Evolutionary conservation across 2,329 filamentous ascomycete species (phyloP), one percentile per base, ranked within the genome.

Genomic region (Apiospora pterosperma): DNA sequence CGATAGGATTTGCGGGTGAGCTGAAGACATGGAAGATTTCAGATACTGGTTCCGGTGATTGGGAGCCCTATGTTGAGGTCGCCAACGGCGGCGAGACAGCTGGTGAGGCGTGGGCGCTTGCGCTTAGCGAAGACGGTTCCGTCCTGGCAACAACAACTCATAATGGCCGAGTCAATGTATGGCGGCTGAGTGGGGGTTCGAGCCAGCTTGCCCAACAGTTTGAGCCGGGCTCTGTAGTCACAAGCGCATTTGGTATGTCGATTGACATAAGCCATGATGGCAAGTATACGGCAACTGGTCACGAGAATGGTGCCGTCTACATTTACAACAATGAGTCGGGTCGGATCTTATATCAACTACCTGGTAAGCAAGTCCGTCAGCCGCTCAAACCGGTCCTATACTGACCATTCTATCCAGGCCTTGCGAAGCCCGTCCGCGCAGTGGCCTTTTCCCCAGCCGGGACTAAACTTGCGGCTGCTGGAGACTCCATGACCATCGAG

Each of bases 321-420:
- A 88, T 99, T 67, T 99, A 98, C 84, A 94, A 93, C 81, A 98
- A 97, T 73, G 90, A 93, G 70, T 93, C 91, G 0, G 92, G 92
- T 4, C 88, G 92, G 63, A 87, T 99, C 71, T 83, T 92, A 14
- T 95, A 97, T 77, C 96, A 93, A 8, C 82, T 99, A 28, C 90
- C 92, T 63, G 90, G 92, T 92, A 80, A 67, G 83, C 12, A 19
- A 6, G 21, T 12, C 31, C 10, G 28, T 25, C 44, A 34, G 6
- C 2, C 11, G 36, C 36, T 31, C 12, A 4, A 16, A 38, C 25
- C 11, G n/a, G 8, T 4, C 8, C 34, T 23, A 7, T 25, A 14
- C 34, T 61, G 14, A 38, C 16, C 34, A 38, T 11, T 5, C 7
- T n/a, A n/a, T 16, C 6, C 42, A 92, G 93, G 94, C 6, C 86